phyloP scores from a whole-genome alignment of 176 grass and related monocot genomes.

The Calamus simplicifolius region DNA sequence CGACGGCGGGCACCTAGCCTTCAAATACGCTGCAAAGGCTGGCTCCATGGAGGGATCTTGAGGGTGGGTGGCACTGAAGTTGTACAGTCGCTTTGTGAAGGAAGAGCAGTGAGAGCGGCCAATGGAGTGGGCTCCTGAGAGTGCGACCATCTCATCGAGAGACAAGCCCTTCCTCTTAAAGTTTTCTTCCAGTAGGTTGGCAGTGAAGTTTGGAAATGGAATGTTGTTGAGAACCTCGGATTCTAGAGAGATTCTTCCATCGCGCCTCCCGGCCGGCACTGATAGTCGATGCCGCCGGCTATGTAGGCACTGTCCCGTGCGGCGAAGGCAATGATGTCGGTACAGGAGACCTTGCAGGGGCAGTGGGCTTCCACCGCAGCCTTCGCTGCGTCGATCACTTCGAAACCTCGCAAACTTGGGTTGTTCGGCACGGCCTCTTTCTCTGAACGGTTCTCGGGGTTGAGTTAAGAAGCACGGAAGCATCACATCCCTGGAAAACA shows the following conservation, averaged over 20 bases:
- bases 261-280: conserved; percentile 23
- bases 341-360: not conserved
- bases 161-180: conserved; percentile 45
- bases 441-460: conserved; percentile 24
- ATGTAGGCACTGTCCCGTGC: conserved; percentile 28
- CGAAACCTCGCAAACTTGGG: conserved; percentile 47
- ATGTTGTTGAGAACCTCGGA: conserved; percentile 23
- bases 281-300: conserved; percentile 25
- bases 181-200: conserved; percentile 24
- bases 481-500: conserved; percentile 43
- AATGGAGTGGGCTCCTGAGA: conserved; percentile 59
- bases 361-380: conserved; percentile 18
- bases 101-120: conserved; percentile 58
- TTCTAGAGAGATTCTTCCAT: conserved; percentile 29
- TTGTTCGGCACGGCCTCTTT: conserved; percentile 26
- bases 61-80: conserved; percentile 2
- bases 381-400: conserved; percentile 56
- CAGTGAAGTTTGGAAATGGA: conserved; percentile 33
- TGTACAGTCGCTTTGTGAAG: conserved; percentile 34
- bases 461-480: conserved; percentile 39
- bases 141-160: conserved; percentile 40
- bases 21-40: not conserved
- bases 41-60: conserved; percentile 8
- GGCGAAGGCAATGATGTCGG: conserved; percentile 28
- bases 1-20: conserved; percentile 20